Evolutionary conservation across 1,284 basidiomycete genomes (phyloP).

Genomic region (Tilletiopsis washingtonensis): DNA sequence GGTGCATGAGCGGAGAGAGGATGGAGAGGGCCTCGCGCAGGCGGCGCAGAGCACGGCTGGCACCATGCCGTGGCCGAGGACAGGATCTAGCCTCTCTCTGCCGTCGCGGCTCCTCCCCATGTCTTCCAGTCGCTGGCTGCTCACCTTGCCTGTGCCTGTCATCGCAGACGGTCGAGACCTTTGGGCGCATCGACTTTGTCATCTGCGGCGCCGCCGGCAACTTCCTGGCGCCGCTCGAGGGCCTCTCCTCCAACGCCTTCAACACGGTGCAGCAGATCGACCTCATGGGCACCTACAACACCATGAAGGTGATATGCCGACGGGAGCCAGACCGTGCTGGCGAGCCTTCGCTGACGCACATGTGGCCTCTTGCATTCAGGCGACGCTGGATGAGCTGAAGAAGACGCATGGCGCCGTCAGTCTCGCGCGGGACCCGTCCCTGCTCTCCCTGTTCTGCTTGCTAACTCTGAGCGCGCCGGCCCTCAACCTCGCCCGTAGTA

Average conservation of each 20-base stretch:
- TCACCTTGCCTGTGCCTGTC: background rate
- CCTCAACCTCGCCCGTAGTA: too few species aligned
- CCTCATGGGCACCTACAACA: constrained; percentile 84
- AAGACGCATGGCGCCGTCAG: constrained; percentile 54
- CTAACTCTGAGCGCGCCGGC: too few species aligned
- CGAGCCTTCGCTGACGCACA: background rate
- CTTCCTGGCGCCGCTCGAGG: constrained; percentile 43
- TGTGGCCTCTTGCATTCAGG: constrained; percentile 12
- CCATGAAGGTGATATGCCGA: constrained; percentile 53
- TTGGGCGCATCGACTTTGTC: constrained; percentile 87
- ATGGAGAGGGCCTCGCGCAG: too few species aligned
- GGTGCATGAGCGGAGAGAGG: background rate
- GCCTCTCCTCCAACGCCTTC: constrained; percentile 54
- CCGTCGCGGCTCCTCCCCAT: too few species aligned
- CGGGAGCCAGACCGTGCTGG: constrained; percentile 40
- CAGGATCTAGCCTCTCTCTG: too few species aligned
- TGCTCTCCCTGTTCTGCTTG: too few species aligned
- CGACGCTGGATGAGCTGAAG: constrained; percentile 34
- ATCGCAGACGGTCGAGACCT: constrained; percentile 60
- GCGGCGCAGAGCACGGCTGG: too few species aligned
- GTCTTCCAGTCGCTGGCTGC: too few species aligned
- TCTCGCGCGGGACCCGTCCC: too few species aligned
- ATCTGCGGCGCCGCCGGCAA: constrained; percentile 65
- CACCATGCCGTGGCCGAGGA: too few species aligned
- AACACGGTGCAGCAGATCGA: constrained; percentile 90